phyloP scores from a whole-genome alignment of 805 yeast genomes.

The Metschnikowia corniflorae region DNA sequence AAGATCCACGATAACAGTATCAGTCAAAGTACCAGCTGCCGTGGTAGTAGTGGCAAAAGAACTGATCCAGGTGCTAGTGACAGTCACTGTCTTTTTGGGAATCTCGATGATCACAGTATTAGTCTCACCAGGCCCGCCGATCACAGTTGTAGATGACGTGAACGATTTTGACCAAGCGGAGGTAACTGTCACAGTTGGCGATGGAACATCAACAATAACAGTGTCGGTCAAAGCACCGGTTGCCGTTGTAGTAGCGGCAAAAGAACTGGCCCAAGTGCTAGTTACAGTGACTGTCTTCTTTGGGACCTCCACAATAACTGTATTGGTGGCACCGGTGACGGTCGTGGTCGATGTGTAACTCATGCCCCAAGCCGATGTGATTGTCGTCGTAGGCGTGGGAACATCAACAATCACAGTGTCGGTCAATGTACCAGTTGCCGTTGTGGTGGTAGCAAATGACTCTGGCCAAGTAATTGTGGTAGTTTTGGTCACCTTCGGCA shows the following conservation, averaged over 20 bases:
- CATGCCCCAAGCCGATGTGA: slow-evolving; percentile 10
- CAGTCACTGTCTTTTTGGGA: slow-evolving; percentile 9
- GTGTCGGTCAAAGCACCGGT: slow-evolving; percentile 12
- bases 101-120: slow-evolving; percentile 12
- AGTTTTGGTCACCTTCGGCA: slow-evolving; percentile 18
- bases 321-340: slow-evolving; percentile 10
- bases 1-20: slow-evolving; percentile 12
- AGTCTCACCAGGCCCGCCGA: slow-evolving; percentile 7
- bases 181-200: slow-evolving; percentile 8
- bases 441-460: slow-evolving; percentile 10
- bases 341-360: background rate
- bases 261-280: slow-evolving; percentile 11
- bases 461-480: slow-evolving; percentile 15
- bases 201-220: slow-evolving; percentile 5
- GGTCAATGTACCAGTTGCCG: slow-evolving; percentile 17
- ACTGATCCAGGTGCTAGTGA: slow-evolving; percentile 9
- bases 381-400: slow-evolving; percentile 10
- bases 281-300: slow-evolving; percentile 6
- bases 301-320: slow-evolving; percentile 10
- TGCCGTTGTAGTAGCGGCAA: slow-evolving; percentile 7
- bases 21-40: background rate
- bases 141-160: slow-evolving; percentile 1
- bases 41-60: background rate
- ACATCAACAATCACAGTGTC: slow-evolving; percentile 18
- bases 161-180: slow-evolving; percentile 7